phyloP scores from a whole-genome alignment of 2,329 filamentous ascomycete genomes.

The Xylaria sp. region DNA sequence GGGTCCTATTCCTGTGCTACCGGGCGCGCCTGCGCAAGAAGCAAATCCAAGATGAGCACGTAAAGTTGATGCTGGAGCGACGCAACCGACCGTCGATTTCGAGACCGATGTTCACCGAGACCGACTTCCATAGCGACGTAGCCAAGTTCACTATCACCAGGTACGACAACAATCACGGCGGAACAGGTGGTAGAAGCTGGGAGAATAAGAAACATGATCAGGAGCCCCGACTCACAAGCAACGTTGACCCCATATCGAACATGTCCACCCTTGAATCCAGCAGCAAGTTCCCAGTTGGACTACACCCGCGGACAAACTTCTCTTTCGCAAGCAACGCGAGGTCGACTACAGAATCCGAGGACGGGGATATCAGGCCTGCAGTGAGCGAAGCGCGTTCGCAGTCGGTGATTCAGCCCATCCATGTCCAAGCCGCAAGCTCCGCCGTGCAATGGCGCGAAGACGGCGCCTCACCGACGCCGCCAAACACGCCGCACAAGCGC shows the following conservation, averaged over 20 bases:
- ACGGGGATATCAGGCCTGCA: slow-evolving; percentile 31
- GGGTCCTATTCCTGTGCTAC: slow-evolving; percentile 41
- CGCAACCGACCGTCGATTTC: slow-evolving; percentile 12
- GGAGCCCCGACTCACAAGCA: slow-evolving; percentile 29
- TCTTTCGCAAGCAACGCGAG: neutral
- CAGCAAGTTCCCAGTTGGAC: slow-evolving; percentile 21
- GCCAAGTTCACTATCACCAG: neutral
- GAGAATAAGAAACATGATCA: slow-evolving; percentile 8
- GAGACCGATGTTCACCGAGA: slow-evolving; percentile 14
- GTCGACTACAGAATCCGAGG: slow-evolving; percentile 3
- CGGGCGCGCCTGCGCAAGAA: slow-evolving; percentile 43
- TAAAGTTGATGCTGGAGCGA: slow-evolving; percentile 30
- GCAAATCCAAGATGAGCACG: slow-evolving; percentile 34
- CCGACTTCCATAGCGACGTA: slow-evolving; percentile 10
- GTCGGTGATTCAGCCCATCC: slow-evolving; percentile 20
- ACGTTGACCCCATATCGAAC: slow-evolving; percentile 38
- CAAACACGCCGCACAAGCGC: slow-evolving; percentile 5
- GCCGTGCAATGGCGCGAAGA: slow-evolving; percentile 24
- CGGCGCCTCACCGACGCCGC: slow-evolving; percentile 3
- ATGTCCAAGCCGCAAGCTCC: slow-evolving; percentile 20
- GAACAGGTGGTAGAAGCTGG: neutral
- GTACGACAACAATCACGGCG: neutral
- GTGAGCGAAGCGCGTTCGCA: slow-evolving; percentile 39
- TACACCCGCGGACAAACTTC: slow-evolving; percentile 34
- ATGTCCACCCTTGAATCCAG: slow-evolving; percentile 46